Percentiles rank a stretch among this genome's conserved stretches.
Conservation (phyloP, 1,284 basidiomycete species). For the Tremellales sp. region DNA sequence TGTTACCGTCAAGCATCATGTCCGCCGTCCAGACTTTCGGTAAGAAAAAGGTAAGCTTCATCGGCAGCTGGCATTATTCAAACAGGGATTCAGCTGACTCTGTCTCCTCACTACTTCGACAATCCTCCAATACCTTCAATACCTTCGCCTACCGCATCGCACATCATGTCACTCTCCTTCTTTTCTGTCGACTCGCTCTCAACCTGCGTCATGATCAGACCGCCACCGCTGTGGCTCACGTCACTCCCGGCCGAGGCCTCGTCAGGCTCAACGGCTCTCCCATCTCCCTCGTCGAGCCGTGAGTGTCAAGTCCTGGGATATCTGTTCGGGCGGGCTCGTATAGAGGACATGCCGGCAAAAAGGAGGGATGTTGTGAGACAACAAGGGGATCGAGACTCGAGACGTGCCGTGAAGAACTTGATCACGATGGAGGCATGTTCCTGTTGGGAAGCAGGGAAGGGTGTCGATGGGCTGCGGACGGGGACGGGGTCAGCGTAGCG, state of each 20-base stretch:
- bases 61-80: too few species aligned
- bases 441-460: too few species aligned
- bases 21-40: conserved; percentile 88
- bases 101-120: neutral
- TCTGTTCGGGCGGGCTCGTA: too few species aligned
- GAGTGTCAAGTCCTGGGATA: conserved; percentile 23
- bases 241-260: conserved; percentile 93
- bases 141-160: neutral
- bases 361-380: too few species aligned
- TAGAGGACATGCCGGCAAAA: too few species aligned
- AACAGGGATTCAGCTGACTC: conserved; percentile 1
- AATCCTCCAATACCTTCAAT: neutral
- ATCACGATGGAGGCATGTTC: too few species aligned
- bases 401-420: too few species aligned
- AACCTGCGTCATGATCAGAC: conserved; percentile 53
- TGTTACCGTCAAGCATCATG: conserved; percentile 18
- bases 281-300: conserved; percentile 86
- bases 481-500: neutral
- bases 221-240: conserved; percentile 92
- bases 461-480: neutral
- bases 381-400: too few species aligned
- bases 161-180: too few species aligned
- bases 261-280: conserved; percentile 97
- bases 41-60: conserved; percentile 91
- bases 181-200: too few species aligned